phyloP scores from a whole-genome alignment of 768 basidiomycete species.

The Harrya chromipes region DNA sequence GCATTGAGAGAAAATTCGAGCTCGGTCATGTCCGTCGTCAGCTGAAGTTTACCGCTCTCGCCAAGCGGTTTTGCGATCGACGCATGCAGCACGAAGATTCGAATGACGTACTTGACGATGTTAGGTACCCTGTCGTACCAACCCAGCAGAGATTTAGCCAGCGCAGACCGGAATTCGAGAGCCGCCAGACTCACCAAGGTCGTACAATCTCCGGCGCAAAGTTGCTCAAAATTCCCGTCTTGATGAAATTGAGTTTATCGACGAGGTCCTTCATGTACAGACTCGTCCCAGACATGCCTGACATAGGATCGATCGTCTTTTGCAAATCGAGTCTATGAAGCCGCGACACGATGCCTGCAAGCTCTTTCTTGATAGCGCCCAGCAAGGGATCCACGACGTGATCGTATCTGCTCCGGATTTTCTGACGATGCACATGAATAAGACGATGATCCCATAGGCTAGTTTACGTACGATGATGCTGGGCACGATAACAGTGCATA shows the following conservation, averaged over 20 bases:
- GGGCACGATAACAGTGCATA: slow-evolving; percentile 53
- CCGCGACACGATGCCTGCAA: slow-evolving; percentile 72
- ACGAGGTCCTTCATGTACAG: slow-evolving; percentile 83
- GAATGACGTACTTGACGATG: slow-evolving; percentile 77
- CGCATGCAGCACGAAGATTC: slow-evolving; percentile 88
- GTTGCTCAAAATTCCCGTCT: slow-evolving; percentile 69
- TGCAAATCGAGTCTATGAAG: slow-evolving; percentile 85
- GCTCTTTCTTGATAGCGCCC: slow-evolving; percentile 72
- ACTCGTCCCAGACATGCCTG: slow-evolving; percentile 53
- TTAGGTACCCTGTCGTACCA: slow-evolving; percentile 47
- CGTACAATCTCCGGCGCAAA: slow-evolving; percentile 72
- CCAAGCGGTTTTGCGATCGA: slow-evolving; percentile 89
- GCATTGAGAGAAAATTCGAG: slow-evolving; percentile 89
- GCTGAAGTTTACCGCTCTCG: slow-evolving; percentile 90
- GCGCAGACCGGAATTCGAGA: too few species aligned
- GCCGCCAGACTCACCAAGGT: slow-evolving; percentile 54
- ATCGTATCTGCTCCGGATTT: slow-evolving; percentile 42
- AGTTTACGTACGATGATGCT: slow-evolving; percentile 51
- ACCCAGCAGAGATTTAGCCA: slow-evolving; percentile 1
- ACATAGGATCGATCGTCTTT: slow-evolving; percentile 63
- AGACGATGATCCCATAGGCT: not conserved
- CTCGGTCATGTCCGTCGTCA: slow-evolving; percentile 95
- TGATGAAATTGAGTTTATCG: slow-evolving; percentile 78
- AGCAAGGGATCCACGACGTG: slow-evolving; percentile 60
- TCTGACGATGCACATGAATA: slow-evolving; percentile 11